Evolutionary conservation across 345 rosid species (phyloP).

Genomic region (Linum lewisii): DNA sequence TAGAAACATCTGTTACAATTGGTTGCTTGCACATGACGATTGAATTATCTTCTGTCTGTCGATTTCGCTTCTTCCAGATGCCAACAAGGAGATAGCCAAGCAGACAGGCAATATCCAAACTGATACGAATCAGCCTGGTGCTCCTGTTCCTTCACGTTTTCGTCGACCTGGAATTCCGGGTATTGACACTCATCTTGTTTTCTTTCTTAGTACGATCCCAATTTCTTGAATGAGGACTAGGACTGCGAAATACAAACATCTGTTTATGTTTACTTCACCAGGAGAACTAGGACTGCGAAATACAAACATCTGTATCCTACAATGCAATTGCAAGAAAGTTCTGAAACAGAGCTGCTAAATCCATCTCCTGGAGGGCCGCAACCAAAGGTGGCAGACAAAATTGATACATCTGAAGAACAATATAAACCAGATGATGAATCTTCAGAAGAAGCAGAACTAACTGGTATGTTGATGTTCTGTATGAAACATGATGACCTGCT

Average conservation of each 20-base stretch:
- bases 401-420: slow-evolving; percentile 23
- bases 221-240: slow-evolving; percentile 9
- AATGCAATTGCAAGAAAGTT: slow-evolving; percentile 28
- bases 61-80: slow-evolving; percentile 28
- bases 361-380: slow-evolving; percentile 18
- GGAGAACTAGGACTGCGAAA: slow-evolving; percentile 36
- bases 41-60: slow-evolving; percentile 9
- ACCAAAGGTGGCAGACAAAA: slow-evolving; percentile 19
- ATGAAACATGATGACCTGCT: slow-evolving; percentile 1
- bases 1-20: slow-evolving; percentile 2
- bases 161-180: slow-evolving; percentile 70
- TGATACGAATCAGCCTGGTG: slow-evolving; percentile 29
- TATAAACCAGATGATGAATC: slow-evolving; percentile 9
- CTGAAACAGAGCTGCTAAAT: slow-evolving; percentile 24
- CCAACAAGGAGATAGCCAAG: slow-evolving; percentile 57
- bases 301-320: slow-evolving; percentile 37
- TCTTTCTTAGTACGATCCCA: neutral
- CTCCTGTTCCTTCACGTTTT: slow-evolving; percentile 29
- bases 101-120: slow-evolving; percentile 38
- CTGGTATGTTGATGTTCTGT: slow-evolving; percentile 37
- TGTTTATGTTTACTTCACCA: slow-evolving; percentile 15
- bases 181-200: slow-evolving; percentile 10
- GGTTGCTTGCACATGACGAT: neutral
- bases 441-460: slow-evolving; percentile 13
- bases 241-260: slow-evolving; percentile 30